These are phyloP conservation scores for Phaffomyces antillensis DNA, from an alignment of 805 yeast species.

Conservation along the genomic window DNA sequence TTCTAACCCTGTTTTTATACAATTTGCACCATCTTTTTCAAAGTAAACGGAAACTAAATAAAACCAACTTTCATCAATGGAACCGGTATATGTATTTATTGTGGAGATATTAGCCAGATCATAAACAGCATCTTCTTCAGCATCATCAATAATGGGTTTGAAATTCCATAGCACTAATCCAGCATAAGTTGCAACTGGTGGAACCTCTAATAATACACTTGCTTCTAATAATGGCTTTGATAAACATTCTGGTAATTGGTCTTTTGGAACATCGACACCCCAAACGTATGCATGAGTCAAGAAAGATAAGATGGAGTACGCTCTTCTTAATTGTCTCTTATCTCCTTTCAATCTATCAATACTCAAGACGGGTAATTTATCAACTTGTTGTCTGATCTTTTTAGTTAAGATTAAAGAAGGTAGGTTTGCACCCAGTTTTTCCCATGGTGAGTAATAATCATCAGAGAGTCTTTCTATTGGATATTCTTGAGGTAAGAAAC, in stretches of 20 bases:
- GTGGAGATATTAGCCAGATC: constrained; percentile 69
- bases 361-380: constrained; percentile 51
- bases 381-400: constrained; percentile 55
- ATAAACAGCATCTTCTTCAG: constrained; percentile 14
- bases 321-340: constrained; percentile 61
- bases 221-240: constrained; percentile 64
- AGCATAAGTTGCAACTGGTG: constrained; percentile 86
- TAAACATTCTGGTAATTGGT: constrained; percentile 57
- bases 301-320: constrained; percentile 73
- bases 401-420: constrained; percentile 70
- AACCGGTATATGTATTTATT: constrained; percentile 80
- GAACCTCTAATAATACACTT: constrained; percentile 57
- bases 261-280: constrained; percentile 61
- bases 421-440: constrained; percentile 50
- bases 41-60: constrained; percentile 82
- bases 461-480: constrained; percentile 60
- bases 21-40: constrained; percentile 73
- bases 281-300: constrained; percentile 86
- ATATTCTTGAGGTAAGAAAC: constrained; percentile 66
- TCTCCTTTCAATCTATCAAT: constrained; percentile 32
- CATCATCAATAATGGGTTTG: constrained; percentile 46
- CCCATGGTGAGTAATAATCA: constrained; percentile 73
- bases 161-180: constrained; percentile 87
- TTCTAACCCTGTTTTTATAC: constrained; percentile 58
- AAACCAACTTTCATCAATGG: constrained; percentile 91